Percentiles rank a stretch among this genome's conserved stretches.
phyloP scores from a whole-genome alignment of 2,329 filamentous ascomycete genomes.

The Zymoseptoria ardabiliae region DNA sequence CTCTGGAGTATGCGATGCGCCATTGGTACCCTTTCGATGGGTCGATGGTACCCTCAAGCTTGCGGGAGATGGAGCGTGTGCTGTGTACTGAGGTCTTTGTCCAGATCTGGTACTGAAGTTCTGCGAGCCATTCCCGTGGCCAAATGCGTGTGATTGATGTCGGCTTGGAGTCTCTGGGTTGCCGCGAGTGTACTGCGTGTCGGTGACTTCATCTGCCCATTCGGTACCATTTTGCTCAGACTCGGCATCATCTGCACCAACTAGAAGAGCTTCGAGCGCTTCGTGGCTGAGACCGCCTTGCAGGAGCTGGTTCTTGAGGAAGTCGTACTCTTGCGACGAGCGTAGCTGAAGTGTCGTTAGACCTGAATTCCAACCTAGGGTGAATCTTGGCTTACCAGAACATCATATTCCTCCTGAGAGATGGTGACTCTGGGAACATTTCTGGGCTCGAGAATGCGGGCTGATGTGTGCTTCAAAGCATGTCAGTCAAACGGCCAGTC shows the following conservation, averaged over 20 bases:
- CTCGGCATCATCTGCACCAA: constrained; percentile 19
- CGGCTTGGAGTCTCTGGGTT: not conserved
- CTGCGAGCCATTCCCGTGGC: not conserved
- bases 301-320: constrained; percentile 43
- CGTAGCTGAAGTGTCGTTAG: constrained; percentile 27
- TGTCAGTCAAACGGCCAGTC: constrained; percentile 10
- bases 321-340: constrained; percentile 46
- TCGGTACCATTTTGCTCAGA: constrained; percentile 3
- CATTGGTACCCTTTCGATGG: constrained; percentile 16
- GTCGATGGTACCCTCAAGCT: constrained; percentile 5
- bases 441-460: constrained; percentile 13
- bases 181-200: not conserved
- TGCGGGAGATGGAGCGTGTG: not conserved
- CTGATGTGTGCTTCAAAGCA: constrained; percentile 19
- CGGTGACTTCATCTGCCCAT: constrained; percentile 20
- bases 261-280: constrained; percentile 42
- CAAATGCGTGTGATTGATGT: not conserved
- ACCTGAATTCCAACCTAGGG: not conserved
- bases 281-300: constrained; percentile 44
- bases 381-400: constrained; percentile 39
- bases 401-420: constrained; percentile 54
- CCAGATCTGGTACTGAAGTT: constrained; percentile 10
- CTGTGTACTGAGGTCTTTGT: constrained; percentile 6
- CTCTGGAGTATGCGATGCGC: constrained; percentile 12
- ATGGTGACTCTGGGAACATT: constrained; percentile 43